phyloP scores from a whole-genome alignment of 371 early-diverging fungal genomes.

The Mucor lusitanicus region DNA sequence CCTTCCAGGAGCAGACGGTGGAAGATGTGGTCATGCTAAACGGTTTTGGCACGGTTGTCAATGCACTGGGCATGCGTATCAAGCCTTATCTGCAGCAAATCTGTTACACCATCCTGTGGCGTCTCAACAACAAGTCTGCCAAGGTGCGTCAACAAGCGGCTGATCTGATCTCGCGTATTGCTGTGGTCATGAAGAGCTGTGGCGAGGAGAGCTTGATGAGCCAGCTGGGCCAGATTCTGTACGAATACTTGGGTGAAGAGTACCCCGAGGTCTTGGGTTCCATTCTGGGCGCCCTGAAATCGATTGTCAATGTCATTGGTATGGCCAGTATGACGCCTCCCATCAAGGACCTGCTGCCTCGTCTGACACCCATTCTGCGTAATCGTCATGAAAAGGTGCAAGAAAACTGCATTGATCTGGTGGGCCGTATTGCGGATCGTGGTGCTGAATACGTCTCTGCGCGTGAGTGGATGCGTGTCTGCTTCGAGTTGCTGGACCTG shows the following conservation, averaged over 20 bases:
- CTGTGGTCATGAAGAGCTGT: constrained; percentile 91
- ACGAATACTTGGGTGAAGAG: constrained; percentile 98
- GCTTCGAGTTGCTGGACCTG: constrained; percentile 95
- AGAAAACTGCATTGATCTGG: constrained; percentile 91
- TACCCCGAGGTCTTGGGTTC: constrained; percentile 97
- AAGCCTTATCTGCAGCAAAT: constrained; percentile 94
- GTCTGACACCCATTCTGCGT: constrained; percentile 95
- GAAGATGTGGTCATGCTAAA: constrained; percentile 93
- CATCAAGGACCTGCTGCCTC: constrained; percentile 94
- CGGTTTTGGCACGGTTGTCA: constrained; percentile 94
- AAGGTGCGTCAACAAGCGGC: constrained; percentile 97
- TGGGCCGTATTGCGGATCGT: constrained; percentile 97
- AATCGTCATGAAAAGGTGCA: constrained; percentile 98
- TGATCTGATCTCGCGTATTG: constrained; percentile 92
- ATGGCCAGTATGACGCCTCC: constrained; percentile 98
- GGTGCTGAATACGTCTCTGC: constrained; percentile 98
- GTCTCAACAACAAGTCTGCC: constrained; percentile 95
- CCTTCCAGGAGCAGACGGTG: constrained; percentile 95
- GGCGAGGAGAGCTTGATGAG: constrained; percentile 94
- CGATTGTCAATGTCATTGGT: constrained; percentile 96
- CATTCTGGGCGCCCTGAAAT: constrained; percentile 88
- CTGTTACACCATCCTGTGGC: constrained; percentile 92
- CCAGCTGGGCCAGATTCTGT: constrained; percentile 88
- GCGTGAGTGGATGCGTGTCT: constrained; percentile 99
- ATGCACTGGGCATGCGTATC: constrained; percentile 86